Conservation (phyloP, 2,329 filamentous ascomycete species). For the Diaporthe helianthi region DNA sequence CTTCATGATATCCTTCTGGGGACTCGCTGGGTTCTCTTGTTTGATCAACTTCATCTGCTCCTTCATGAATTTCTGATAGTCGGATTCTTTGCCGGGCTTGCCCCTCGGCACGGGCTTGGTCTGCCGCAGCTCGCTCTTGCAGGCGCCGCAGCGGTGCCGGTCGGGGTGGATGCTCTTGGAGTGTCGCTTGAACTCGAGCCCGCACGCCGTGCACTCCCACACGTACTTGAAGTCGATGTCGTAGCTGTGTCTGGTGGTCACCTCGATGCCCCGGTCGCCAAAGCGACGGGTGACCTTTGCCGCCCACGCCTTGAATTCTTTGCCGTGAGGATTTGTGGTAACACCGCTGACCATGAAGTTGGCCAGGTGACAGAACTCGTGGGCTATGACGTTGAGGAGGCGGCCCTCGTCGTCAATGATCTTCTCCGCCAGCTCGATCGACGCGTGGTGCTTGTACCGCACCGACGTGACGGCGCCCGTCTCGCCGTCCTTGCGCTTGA, state of each 20-base stretch:
- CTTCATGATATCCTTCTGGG: conserved; percentile 74
- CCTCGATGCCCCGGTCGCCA: conserved; percentile 68
- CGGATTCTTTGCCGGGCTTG: conserved; percentile 44
- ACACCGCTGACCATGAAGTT: conserved; percentile 87
- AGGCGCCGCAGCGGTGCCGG: conserved; percentile 78
- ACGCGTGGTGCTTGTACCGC: conserved; percentile 66
- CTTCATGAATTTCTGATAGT: conserved; percentile 66
- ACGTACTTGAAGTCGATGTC: conserved; percentile 91
- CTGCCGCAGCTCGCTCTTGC: conserved; percentile 75
- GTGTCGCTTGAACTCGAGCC: conserved; percentile 79
- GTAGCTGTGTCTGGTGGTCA: conserved; percentile 91
- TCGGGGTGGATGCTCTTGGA: conserved; percentile 81
- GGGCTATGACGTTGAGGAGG: conserved; percentile 88
- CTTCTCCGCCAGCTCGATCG: conserved; percentile 88
- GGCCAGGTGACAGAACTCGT: conserved; percentile 94
- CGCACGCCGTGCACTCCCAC: conserved; percentile 79
- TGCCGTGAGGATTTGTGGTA: conserved; percentile 79
- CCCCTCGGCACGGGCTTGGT: conserved; percentile 76
- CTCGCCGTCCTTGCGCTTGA: conserved; percentile 45
- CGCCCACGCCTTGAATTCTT: conserved; percentile 82
- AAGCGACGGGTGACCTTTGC: conserved; percentile 63
- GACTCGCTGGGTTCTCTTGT: conserved; percentile 60
- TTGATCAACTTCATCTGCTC: conserved; percentile 70
- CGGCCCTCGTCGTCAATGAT: conserved; percentile 81
- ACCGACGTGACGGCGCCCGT: conserved; percentile 32